Conservation (phyloP, 1,284 basidiomycete genomes). For the Moesziomyces parantarcticus region DNA sequence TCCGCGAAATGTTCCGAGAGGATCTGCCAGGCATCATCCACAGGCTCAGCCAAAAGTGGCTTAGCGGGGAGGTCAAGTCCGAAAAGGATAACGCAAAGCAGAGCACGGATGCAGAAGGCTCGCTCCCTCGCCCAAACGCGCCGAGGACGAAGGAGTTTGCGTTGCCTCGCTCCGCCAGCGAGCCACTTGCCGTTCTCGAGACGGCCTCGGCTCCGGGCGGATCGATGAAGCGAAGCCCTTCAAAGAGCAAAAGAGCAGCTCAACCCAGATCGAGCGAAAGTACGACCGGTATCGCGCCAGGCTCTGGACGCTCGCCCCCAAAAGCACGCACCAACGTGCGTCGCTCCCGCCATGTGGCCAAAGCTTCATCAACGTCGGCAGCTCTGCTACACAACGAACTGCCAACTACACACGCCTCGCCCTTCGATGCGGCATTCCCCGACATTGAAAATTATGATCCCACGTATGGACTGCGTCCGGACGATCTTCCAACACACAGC, state of each 20-base stretch:
- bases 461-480: conserved; percentile 88
- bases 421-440: conserved; percentile 45
- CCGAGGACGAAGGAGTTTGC: conserved; percentile 12
- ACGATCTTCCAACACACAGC: conserved; percentile 72
- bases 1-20: conserved; percentile 97
- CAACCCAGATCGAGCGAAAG: conserved; percentile 10
- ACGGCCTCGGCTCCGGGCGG: conserved; percentile 35
- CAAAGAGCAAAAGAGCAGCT: conserved; percentile 14
- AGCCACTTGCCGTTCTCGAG: conserved; percentile 25
- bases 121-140: neutral
- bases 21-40: conserved; percentile 98
- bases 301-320: conserved; percentile 27
- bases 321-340: conserved; percentile 16
- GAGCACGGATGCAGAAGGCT: conserved; percentile 15
- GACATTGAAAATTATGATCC: conserved; percentile 89
- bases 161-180: conserved; percentile 33
- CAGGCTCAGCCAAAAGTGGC: conserved; percentile 91
- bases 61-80: conserved; percentile 68
- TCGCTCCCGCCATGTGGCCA: conserved; percentile 28
- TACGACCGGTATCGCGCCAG: conserved; percentile 13
- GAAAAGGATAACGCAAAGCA: conserved; percentile 42
- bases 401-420: conserved; percentile 19
- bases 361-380: conserved; percentile 37
- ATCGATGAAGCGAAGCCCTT: conserved; percentile 12
- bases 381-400: conserved; percentile 30